A percentile compares a stretch with the other conserved stretches of the same genome.
Evolutionary conservation across 208 protist species (phyloP).

Genomic region (Crithidia mellificae): DNA sequence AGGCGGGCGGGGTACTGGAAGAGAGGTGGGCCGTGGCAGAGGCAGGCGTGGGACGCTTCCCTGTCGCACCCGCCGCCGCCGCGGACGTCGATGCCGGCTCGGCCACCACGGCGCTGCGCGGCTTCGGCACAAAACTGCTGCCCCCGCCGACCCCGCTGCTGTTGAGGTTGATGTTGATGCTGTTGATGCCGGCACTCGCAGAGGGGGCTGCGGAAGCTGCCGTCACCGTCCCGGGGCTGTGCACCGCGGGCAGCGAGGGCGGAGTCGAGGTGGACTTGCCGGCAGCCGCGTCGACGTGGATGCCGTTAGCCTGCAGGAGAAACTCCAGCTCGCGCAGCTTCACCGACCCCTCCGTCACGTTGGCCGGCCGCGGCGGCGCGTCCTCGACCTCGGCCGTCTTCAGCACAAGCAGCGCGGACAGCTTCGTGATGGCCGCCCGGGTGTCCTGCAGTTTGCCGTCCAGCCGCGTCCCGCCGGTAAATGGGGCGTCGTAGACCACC

Average conservation of each 20-base stretch:
- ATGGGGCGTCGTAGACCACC: slow-evolving; percentile 87
- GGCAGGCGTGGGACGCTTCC: slow-evolving; percentile 25
- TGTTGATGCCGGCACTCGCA: background rate
- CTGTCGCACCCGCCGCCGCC: background rate
- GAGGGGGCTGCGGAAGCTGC: background rate
- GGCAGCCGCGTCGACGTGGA: slow-evolving; percentile 12
- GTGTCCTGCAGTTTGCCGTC: slow-evolving; percentile 68
- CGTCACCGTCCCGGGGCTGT: slow-evolving; percentile 1
- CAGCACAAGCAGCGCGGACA: slow-evolving; percentile 74
- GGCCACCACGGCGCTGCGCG: slow-evolving; percentile 42
- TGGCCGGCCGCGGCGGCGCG: slow-evolving; percentile 2
- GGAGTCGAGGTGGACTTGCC: slow-evolving; percentile 5
- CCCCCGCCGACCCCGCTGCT: background rate
- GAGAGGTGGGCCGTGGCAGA: slow-evolving; percentile 41
- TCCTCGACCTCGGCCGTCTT: slow-evolving; percentile 19
- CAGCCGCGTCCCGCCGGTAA: slow-evolving; percentile 76
- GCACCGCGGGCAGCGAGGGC: slow-evolving; percentile 7
- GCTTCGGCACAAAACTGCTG: slow-evolving; percentile 41
- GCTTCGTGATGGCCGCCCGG: slow-evolving; percentile 75
- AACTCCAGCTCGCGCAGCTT: slow-evolving; percentile 38
- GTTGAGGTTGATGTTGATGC: slow-evolving; percentile 11
- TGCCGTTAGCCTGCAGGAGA: slow-evolving; percentile 35
- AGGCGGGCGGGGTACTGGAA: slow-evolving; percentile 9
- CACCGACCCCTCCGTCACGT: slow-evolving; percentile 19
- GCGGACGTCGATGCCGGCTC: slow-evolving; percentile 9